Conservation (phyloP, 768 basidiomycete species). For the Mycena albidolilacea region DNA sequence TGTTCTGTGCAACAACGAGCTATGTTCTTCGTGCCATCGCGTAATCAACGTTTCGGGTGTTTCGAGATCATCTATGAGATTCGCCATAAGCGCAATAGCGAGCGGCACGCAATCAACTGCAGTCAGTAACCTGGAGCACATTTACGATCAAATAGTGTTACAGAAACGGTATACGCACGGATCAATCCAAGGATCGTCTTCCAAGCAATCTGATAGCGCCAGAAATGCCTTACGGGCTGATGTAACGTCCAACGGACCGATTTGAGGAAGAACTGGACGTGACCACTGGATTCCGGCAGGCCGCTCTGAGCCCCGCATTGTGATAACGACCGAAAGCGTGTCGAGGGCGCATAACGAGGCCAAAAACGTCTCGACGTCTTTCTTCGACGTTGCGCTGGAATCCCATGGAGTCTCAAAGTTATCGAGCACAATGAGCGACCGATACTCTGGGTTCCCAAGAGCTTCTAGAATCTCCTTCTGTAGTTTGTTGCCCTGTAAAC, state of each 20-base stretch:
- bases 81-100: slow-evolving; percentile 42
- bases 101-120: slow-evolving; percentile 43
- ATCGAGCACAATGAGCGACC: slow-evolving; percentile 38
- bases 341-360: slow-evolving; percentile 30
- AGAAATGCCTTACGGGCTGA: slow-evolving; percentile 40
- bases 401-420: slow-evolving; percentile 46
- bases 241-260: slow-evolving; percentile 37
- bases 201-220: slow-evolving; percentile 39
- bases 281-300: slow-evolving; percentile 42
- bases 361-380: slow-evolving; percentile 41
- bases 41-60: slow-evolving; percentile 17
- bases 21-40: slow-evolving; percentile 41
- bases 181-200: slow-evolving; percentile 39
- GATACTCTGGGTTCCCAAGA: slow-evolving; percentile 27
- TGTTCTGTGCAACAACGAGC: slow-evolving; percentile 36
- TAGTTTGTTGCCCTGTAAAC: slow-evolving; percentile 38
- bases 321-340: slow-evolving; percentile 40
- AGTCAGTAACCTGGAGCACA: slow-evolving; percentile 24
- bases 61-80: slow-evolving; percentile 37
- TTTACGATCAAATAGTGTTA: not conserved
- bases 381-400: slow-evolving; percentile 26
- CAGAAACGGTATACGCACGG: slow-evolving; percentile 22
- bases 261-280: slow-evolving; percentile 39
- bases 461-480: slow-evolving; percentile 38
- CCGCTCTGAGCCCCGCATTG: slow-evolving; percentile 43